Evolutionary conservation across 2,329 filamentous ascomycete species (phyloP).

Genomic region (Sarocladium kiliense): DNA sequence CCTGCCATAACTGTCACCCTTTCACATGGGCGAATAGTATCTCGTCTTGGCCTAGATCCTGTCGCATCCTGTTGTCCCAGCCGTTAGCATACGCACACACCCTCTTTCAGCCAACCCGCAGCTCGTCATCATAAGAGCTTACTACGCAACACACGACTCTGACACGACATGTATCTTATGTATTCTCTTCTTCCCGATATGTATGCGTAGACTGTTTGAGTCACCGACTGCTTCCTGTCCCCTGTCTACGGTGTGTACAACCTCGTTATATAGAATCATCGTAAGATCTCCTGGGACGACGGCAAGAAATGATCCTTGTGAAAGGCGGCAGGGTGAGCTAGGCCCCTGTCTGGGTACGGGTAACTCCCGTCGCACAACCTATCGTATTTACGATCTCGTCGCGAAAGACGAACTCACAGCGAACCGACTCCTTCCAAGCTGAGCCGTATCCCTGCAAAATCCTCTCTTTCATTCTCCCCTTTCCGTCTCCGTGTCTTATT

Average conservation of each 20-base stretch:
- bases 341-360: not conserved
- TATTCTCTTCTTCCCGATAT: not conserved
- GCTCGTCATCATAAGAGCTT: not conserved
- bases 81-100: not conserved
- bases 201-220: not conserved
- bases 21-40: too few species aligned
- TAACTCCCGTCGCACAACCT: conserved; percentile 4
- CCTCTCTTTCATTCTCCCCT: not conserved
- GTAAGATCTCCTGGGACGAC: not conserved
- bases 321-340: not conserved
- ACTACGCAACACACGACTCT: conserved; percentile 1
- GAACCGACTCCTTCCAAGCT: not conserved
- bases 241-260: not conserved
- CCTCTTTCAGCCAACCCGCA: not conserved
- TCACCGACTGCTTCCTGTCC: not conserved
- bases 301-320: not conserved
- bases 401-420: not conserved
- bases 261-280: not conserved
- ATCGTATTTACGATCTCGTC: conserved; percentile 1
- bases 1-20: too few species aligned
- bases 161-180: not conserved
- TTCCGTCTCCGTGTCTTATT: not conserved
- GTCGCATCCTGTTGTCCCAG: not conserved
- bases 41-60: not conserved
- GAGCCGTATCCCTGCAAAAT: not conserved